Conservation (phyloP, 306 rosid genomes). For the Luffa aegyptiaca region DNA sequence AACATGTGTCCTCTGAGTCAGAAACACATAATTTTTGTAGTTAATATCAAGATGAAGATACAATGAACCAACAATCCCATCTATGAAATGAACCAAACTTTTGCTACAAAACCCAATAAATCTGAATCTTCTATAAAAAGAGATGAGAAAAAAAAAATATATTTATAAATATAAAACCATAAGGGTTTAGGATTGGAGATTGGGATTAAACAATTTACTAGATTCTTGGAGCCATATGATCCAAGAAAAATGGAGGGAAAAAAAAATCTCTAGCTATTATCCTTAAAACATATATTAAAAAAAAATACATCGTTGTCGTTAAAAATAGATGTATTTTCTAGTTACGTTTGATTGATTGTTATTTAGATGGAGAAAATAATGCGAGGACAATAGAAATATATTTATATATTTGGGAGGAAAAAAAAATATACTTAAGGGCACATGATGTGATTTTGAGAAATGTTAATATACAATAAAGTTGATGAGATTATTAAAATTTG, state of each 20-base stretch:
- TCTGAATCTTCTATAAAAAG: neutral
- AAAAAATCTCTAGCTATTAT: too few species aligned
- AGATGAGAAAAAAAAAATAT: neutral
- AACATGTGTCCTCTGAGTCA: slow-evolving; percentile 5
- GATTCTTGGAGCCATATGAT: neutral
- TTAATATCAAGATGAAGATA: neutral
- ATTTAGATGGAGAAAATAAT: too few species aligned
- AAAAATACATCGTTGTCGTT: too few species aligned
- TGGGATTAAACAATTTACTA: neutral
- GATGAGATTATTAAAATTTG: neutral
- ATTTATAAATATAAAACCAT: too few species aligned
- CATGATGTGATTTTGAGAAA: neutral
- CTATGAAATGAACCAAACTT: neutral
- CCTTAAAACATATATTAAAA: too few species aligned
- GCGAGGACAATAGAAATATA: neutral
- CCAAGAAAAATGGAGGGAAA: neutral
- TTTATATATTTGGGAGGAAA: neutral
- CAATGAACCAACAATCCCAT: slow-evolving; percentile 3
- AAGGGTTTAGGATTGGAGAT: neutral
- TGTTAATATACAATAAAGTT: neutral
- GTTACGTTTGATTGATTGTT: too few species aligned
- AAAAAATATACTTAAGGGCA: neutral
- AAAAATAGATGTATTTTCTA: too few species aligned
- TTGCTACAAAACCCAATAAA: slow-evolving; percentile 9
- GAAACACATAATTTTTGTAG: neutral